A percentile compares a stretch with the other conserved stretches of the same genome.
These are phyloP conservation scores for Aspergillus sp. DNA, from an alignment of 2,329 filamentous ascomycete genomes.

Conservation along the genomic window DNA sequence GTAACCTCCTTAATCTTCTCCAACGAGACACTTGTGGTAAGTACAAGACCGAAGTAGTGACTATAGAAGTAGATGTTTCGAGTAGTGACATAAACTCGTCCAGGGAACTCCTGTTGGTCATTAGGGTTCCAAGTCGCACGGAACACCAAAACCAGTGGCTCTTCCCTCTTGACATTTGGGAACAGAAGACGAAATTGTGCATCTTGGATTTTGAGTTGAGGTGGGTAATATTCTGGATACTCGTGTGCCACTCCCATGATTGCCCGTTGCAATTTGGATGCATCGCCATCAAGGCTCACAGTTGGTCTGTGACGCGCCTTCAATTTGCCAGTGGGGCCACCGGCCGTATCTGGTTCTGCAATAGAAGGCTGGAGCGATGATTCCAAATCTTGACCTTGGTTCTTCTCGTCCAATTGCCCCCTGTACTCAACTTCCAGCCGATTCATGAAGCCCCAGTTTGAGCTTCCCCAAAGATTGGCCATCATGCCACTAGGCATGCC, in stretches of 20 bases:
- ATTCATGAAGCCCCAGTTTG: constrained; percentile 75
- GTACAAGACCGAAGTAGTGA: constrained; percentile 86
- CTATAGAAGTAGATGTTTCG: constrained; percentile 95
- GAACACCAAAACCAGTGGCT: constrained; percentile 90
- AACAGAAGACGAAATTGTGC: constrained; percentile 93
- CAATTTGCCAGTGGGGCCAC: constrained; percentile 29
- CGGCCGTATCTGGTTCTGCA: constrained; percentile 26
- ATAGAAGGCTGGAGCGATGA: constrained; percentile 28
- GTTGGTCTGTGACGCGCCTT: constrained; percentile 57
- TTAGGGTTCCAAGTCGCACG: constrained; percentile 85
- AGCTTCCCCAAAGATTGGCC: constrained; percentile 93
- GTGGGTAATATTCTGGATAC: constrained; percentile 77
- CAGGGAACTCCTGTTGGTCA: constrained; percentile 76
- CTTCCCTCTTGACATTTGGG: constrained; percentile 73
- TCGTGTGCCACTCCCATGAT: constrained; percentile 50
- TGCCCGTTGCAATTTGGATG: constrained; percentile 40
- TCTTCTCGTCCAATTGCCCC: constrained; percentile 36
- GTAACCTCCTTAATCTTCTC: constrained; percentile 85
- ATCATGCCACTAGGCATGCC: constrained; percentile 82
- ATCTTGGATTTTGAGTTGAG: constrained; percentile 82
- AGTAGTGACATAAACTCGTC: constrained; percentile 85
- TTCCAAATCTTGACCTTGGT: constrained; percentile 26
- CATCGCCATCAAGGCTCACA: constrained; percentile 57
- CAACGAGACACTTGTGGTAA: constrained; percentile 78
- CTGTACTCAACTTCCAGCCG: constrained; percentile 61